Percentiles rank a stretch among this genome's conserved stretches.
Evolutionary conservation across 306 rosid genomes (phyloP).

Genomic region (Casuarina glauca): DNA sequence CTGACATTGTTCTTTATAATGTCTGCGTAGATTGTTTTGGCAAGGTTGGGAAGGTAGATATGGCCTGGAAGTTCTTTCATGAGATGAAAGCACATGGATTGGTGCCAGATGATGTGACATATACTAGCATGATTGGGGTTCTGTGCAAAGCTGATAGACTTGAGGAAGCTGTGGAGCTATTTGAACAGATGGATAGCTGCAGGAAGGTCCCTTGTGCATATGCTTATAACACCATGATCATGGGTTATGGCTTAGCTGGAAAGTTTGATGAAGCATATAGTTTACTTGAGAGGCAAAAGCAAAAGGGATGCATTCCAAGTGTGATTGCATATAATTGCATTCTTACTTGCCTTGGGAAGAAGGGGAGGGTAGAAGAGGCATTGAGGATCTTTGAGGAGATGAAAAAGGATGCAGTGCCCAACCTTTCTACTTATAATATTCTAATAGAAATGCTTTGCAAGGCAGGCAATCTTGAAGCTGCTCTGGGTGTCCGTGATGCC

Average conservation of each 20-base stretch:
- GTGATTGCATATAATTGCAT: constrained; percentile 83
- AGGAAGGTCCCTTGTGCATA: constrained; percentile 90
- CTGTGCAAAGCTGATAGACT: constrained; percentile 81
- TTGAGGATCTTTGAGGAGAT: constrained; percentile 61
- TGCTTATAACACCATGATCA: constrained; percentile 96
- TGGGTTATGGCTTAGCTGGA: constrained; percentile 94
- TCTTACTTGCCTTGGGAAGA: constrained; percentile 82
- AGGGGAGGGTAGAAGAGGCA: constrained; percentile 74
- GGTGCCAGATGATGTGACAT: constrained; percentile 81
- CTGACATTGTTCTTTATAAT: constrained; percentile 84
- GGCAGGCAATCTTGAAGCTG: constrained; percentile 69
- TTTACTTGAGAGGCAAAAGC: constrained; percentile 89
- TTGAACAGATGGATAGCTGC: constrained; percentile 72
- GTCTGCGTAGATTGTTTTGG: constrained; percentile 95
- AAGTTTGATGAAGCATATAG: constrained; percentile 80
- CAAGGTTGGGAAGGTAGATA: constrained; percentile 85
- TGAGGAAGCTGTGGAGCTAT: constrained; percentile 74
- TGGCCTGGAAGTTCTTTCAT: constrained; percentile 98
- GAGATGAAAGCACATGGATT: constrained; percentile 76
- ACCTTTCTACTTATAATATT: constrained; percentile 77
- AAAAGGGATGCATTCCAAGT: constrained; percentile 82
- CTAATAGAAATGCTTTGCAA: constrained; percentile 82
- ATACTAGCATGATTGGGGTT: constrained; percentile 92
- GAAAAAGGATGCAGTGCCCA: constrained; percentile 89
- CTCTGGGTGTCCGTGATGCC: constrained; percentile 54